Percentiles rank a stretch among this genome's conserved stretches.
Evolutionary conservation across 805 yeast species (phyloP).

Genomic region (Myxozyma kluyveri): DNA sequence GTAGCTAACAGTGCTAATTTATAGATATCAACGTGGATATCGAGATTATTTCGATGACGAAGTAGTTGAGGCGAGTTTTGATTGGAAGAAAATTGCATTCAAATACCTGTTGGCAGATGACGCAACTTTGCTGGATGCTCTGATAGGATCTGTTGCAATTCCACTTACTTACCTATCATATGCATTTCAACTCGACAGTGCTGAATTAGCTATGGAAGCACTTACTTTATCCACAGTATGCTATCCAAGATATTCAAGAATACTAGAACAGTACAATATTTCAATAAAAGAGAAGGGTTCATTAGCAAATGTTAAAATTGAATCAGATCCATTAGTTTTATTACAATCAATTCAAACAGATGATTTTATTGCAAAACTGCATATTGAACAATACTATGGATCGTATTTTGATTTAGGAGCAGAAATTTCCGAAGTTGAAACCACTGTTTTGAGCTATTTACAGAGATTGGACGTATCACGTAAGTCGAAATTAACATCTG

Average conservation of each 20-base stretch:
- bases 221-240: slow-evolving; percentile 35
- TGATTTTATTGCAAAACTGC: not conserved
- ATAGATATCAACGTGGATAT: slow-evolving; percentile 38
- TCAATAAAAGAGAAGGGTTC: too few relatives aligned
- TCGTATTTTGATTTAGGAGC: slow-evolving; percentile 27
- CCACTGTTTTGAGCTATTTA: slow-evolving; percentile 8
- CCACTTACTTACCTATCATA: slow-evolving; percentile 18
- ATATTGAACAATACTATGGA: slow-evolving; percentile 10
- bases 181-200: slow-evolving; percentile 39
- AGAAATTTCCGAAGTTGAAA: slow-evolving; percentile 27
- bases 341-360: not conserved
- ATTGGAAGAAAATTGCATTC: slow-evolving; percentile 38
- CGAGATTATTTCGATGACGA: slow-evolving; percentile 43
- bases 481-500: slow-evolving; percentile 24
- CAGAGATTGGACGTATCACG: slow-evolving; percentile 6
- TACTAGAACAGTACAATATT: not conserved
- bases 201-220: slow-evolving; percentile 38
- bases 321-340: not conserved
- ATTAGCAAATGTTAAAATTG: not conserved
- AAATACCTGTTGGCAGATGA: slow-evolving; percentile 31
- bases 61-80: slow-evolving; percentile 33
- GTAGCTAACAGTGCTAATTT: not conserved
- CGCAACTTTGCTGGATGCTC: slow-evolving; percentile 32
- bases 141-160: slow-evolving; percentile 17
- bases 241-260: slow-evolving; percentile 8